Evolutionary conservation across 1,139 yeast species (phyloP), one percentile per base, ranked within the genome.

Genomic region (Diutina siamensis): DNA sequence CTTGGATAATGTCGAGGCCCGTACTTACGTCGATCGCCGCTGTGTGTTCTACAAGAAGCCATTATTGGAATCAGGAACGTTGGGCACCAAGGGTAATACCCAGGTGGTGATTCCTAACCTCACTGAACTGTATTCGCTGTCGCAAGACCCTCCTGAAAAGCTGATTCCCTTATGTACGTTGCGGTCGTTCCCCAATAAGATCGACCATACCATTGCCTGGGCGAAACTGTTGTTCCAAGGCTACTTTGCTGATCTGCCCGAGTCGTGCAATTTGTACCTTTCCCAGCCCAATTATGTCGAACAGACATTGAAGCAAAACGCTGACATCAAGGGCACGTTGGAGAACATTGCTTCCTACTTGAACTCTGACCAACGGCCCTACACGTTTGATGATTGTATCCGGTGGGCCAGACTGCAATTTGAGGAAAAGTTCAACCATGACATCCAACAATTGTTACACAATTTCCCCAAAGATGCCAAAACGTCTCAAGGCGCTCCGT

Each of bases 191-290:
- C 99, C 99, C 48, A 87, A 88, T 64, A 92, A 89, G 65, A 92
- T 92, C 57, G 99, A 92, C 60, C 99, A 92, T 60, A 94, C 99
- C 1, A 92, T 92, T 67, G 97, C 98, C 13, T 92, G 99, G 99
- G 95, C 97, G 21, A 92, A 94, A 68, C 81, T 89, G 20, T 72
- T 88, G 57, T 92, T 92, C 74, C 94, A 85, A 70, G 96, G 94
- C n/a, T 86, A 80, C 60, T 92, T 92, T 63, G 74, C 80, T 38
- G 96, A 92, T 51, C 76, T 89, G 25, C 94, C 96, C 22, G 96
- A 87, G 64, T 87, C 88, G 56, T 97, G 89, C 48, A 92, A 92
- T 63, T 67, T 87, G 59, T 92, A 88, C 63, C 70, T 94, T 60
- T 74, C 92, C 42, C 97, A 92, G 64, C 94, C 97, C 52, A 84